Percentiles rank a stretch among this genome's conserved stretches.
These are phyloP conservation scores for Talaromyces thailandensis DNA, from an alignment of 495 filamentous ascomycete species.

Conservation along the genomic window DNA sequence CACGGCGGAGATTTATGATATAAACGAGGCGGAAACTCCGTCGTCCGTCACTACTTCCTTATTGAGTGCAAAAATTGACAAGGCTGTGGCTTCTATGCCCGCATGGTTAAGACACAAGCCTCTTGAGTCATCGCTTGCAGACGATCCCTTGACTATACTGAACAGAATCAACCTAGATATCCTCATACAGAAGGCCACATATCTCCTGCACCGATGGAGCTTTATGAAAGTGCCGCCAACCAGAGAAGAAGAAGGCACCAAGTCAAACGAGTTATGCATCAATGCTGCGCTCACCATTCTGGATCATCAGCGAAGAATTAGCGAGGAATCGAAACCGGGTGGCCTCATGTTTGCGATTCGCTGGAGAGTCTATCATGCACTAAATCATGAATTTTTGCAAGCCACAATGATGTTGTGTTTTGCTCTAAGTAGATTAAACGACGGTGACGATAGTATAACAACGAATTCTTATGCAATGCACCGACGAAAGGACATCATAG, in stretches of 20 bases:
- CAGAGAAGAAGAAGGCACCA: slow-evolving; percentile 5
- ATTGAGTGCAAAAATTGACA: slow-evolving; percentile 5
- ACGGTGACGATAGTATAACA: background rate
- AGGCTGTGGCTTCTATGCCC: slow-evolving; percentile 6
- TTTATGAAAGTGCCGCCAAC: slow-evolving; percentile 7
- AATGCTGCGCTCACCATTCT: slow-evolving; percentile 29
- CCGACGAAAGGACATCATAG: slow-evolving; percentile 1
- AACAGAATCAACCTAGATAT: slow-evolving; percentile 8
- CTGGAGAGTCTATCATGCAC: slow-evolving; percentile 22
- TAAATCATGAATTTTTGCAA: slow-evolving; percentile 26
- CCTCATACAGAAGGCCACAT: slow-evolving; percentile 8
- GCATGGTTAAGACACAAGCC: background rate
- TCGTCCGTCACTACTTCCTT: slow-evolving; percentile 4
- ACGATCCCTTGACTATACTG: slow-evolving; percentile 3
- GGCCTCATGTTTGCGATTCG: slow-evolving; percentile 21
- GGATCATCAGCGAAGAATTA: slow-evolving; percentile 14
- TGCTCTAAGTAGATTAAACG: slow-evolving; percentile 1
- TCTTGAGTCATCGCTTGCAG: slow-evolving; percentile 9
- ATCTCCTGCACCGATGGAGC: slow-evolving; percentile 10
- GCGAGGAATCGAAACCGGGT: slow-evolving; percentile 21
- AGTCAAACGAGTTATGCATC: slow-evolving; percentile 19
- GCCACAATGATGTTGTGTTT: slow-evolving; percentile 31
- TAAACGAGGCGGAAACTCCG: slow-evolving; percentile 5
- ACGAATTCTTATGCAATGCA: background rate
- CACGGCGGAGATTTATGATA: slow-evolving; percentile 7